A percentile compares a stretch with the other conserved stretches of the same genome.
phyloP scores from a whole-genome alignment of 768 basidiomycete genomes.

The Boletellus emodensis region DNA sequence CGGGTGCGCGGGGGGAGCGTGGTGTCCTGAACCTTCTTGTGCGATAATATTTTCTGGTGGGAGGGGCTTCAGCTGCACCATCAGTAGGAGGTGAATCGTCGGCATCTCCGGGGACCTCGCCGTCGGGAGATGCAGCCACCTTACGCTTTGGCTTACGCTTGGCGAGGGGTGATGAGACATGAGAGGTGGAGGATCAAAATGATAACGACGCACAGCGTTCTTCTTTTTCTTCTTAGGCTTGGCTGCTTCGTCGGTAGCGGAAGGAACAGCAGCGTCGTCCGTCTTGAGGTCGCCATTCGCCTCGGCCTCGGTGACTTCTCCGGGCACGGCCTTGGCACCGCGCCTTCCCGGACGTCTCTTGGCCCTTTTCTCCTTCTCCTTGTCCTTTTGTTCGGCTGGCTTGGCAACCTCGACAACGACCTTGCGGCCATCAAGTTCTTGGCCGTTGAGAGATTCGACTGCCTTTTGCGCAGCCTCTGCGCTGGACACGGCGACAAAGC shows the following conservation, averaged over 20 bases:
- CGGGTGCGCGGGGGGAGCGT: conserved; percentile 63
- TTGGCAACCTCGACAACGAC: conserved; percentile 93
- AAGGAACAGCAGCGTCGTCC: conserved; percentile 48
- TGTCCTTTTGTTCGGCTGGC: conserved; percentile 82
- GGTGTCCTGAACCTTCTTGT: conserved; percentile 54
- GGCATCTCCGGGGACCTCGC: conserved; percentile 26
- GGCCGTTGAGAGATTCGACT: conserved; percentile 80
- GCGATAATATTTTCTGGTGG: conserved; percentile 42
- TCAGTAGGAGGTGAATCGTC: conserved; percentile 35
- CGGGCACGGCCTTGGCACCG: conserved; percentile 81
- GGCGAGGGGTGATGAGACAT: conserved; percentile 12
- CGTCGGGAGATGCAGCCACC: conserved; percentile 33
- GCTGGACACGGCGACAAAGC: conserved; percentile 82
- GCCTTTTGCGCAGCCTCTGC: conserved; percentile 83
- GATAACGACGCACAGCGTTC: conserved; percentile 39
- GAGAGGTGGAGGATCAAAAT: not conserved
- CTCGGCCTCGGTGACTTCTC: conserved; percentile 87
- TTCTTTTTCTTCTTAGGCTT: conserved; percentile 82
- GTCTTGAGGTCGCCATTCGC: conserved; percentile 72
- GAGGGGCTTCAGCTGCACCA: conserved; percentile 35
- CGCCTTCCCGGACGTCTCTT: conserved; percentile 84
- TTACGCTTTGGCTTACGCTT: conserved; percentile 55
- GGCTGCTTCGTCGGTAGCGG: conserved; percentile 51
- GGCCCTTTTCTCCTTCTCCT: conserved; percentile 68
- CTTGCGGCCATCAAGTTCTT: conserved; percentile 83